Evolutionary conservation across 2,329 filamentous ascomycete species (phyloP), one percentile per base, ranked within the genome.

Genomic region (Sphaerulina vaccinii): DNA sequence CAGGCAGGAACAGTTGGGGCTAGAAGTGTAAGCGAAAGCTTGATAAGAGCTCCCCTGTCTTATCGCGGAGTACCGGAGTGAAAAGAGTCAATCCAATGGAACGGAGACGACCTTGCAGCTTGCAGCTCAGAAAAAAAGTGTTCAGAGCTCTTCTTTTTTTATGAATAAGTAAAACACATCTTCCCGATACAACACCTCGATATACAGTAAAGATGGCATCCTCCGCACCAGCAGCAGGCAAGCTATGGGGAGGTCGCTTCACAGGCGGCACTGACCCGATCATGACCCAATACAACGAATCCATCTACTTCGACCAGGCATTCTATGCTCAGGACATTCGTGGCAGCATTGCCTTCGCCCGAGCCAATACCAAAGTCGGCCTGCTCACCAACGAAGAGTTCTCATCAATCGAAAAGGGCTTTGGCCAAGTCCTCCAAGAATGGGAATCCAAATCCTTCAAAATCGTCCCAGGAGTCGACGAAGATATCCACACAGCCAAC

Each of bases 201-300:
- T 6, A 36, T 6, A 41, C 18, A 13, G 32, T 32, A 19, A 54
- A 3, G n/a, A 61, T 61, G 58, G 42, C 57, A 37, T 51, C 53
- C 37, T 40, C 54, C 23, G 55, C 59, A 38, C 61, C 61, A 15
- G 56, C 60, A 18, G 59, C 61, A 15, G 59, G 58, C 62, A 82
- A 81, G 77, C 76, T 83, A 51, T 83, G 80, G 80, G 80, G 80
- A 61, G 80, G 80, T 60, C 75, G 81, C 56, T 84, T 84, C 66
- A 83, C 80, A 58, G 79, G 88, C 75, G 86, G 82, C 62, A 82
- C 92, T 61, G 88, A 95, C 72, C 88, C 89, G 48, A 80, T 95
- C 46, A 95, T 95, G 89, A 79, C 84, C 55, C 79, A 86, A 60
- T 95, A 92, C 77, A 95, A 95, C 70, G 84, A 85, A 64, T 86